Base-by-base conservation (phyloP, 1,284 basidiomycete species). In the Fomes fomentarius region DNA sequence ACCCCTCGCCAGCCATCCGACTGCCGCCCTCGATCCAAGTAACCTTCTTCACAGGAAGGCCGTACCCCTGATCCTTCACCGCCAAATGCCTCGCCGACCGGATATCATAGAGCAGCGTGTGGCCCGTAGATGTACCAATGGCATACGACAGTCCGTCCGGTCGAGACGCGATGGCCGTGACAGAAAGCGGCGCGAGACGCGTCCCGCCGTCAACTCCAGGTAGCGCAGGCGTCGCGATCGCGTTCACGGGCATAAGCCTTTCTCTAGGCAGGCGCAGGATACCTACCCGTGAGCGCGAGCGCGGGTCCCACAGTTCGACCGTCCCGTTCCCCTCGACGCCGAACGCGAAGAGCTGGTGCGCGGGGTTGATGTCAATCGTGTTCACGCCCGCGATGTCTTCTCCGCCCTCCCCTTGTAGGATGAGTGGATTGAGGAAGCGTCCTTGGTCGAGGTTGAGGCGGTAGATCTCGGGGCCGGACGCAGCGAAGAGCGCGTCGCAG, bases 11-110 rank as follows among this genome's bases (percentile, higher is more conserved):
- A 1, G 91, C 88, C 75, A 95, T 91, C 42, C 84, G 77, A 49
- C 78, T 82, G 11, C 91, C 89, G 33, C 93, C 94, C 63, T 95
- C 91, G 24, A 98, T 85, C 97, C 97, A 99, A 30, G 80, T 74
- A 2, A 99, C 83, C 50, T 82, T 89, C 69, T 91, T 92, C 44
- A 99, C 83, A 0, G 96, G 91, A 38, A 99, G 74, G 2, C 96
- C 95, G 66, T 99, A 99, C 1, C 97, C 97, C 72, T 99, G 96
- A 69, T 99, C 97, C 69, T 99, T 99, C 56, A 87, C 74, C 3
- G 93, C 93, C 63, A 93, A 95, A 9, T 93, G 89, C 22, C 81
- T 81, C 5, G 88, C 80, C 25, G 93, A 88, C 45, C 97, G 90
- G 58, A 99, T 83, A 67, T 99, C 97, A 71, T 98, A 99, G 6